Base-by-base conservation (phyloP, 2,329 filamentous ascomycete species). In the Ilyonectria sp. region DNA sequence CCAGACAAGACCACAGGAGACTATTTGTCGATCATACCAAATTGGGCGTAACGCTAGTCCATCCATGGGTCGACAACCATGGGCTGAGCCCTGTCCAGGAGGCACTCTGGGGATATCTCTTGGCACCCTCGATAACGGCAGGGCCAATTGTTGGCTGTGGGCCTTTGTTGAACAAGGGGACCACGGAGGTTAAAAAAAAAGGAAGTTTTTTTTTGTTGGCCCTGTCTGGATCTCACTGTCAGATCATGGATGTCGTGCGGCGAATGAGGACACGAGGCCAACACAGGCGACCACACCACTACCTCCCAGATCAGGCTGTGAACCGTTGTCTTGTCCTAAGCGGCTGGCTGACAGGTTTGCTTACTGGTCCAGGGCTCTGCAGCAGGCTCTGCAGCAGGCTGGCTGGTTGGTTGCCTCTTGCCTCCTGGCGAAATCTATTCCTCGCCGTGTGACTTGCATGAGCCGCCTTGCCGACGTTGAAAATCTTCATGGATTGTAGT, bases 91-190 rank as follows among this genome's bases (percentile, higher is more conserved):
- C 69, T 60, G 60, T 60, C 63, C 59, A 67, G 62, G 71, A 60
- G 54, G 61, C 62, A 72, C 46, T 75, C 74, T 74, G 74, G 74
- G 74, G 72, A 75, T 75, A 75, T 75, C 72, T 76, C 74, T 75
- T 75, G 74, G 74, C 74, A 61, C 46, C 44, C 50, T 70, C 52
- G 70, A 70, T 65, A 64, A 69, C 58, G 63, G 63, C 64, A 68
- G 60, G 64, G 63, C 65, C 59, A 71, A 57, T 57, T 70, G 61
- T 72, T 61, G 60, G 61, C 52, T 54, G 52, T 67, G 60, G 56
- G 63, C 61, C 58, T 64, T 54, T 33, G 23, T 54, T 37, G 65
- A 60, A 56, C 46, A 66, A 70, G 62, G 62, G 49, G 60, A 63
- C 67, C 69, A 59, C 66, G 63, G 68, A 72, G 62, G 59, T 57